Evolutionary conservation across 2,329 filamentous ascomycete genomes (phyloP).

Genomic region (Hypoxylon sp.): DNA sequence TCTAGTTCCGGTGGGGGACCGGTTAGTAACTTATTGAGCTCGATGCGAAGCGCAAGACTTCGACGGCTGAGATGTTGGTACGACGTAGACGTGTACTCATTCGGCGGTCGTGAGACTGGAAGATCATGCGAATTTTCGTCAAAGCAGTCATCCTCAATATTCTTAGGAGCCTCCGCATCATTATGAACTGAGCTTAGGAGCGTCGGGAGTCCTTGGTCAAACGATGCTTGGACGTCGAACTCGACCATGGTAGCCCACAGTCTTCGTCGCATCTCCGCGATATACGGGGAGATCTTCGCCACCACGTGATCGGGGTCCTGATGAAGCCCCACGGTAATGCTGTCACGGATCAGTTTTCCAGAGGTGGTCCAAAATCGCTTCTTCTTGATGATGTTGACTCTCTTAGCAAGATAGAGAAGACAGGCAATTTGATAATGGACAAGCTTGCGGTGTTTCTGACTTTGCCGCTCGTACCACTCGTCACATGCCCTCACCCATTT

Average conservation of each 20-base stretch:
- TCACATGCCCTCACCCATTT: constrained; percentile 69
- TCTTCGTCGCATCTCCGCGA: constrained; percentile 71
- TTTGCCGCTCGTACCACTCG: constrained; percentile 66
- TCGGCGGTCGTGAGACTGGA: constrained; percentile 63
- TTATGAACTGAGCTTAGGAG: constrained; percentile 68
- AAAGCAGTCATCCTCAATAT: constrained; percentile 70
- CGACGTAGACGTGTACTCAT: constrained; percentile 69
- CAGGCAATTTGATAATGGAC: constrained; percentile 72
- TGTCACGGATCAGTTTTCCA: constrained; percentile 68
- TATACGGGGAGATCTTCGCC: constrained; percentile 68
- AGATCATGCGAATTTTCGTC: constrained; percentile 65
- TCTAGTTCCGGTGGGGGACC: constrained; percentile 67
- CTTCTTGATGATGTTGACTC: constrained; percentile 73
- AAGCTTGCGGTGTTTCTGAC: constrained; percentile 70
- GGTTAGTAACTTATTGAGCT: constrained; percentile 68
- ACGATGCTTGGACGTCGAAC: constrained; percentile 72
- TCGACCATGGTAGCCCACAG: constrained; percentile 73
- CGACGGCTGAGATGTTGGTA: constrained; percentile 70
- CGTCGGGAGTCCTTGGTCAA: constrained; percentile 71
- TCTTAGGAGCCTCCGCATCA: constrained; percentile 67
- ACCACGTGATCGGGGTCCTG: constrained; percentile 69
- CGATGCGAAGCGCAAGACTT: constrained; percentile 67
- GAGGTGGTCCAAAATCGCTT: constrained; percentile 72
- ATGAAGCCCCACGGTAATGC: constrained; percentile 70
- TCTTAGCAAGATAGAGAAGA: constrained; percentile 70